Evolutionary conservation across 768 basidiomycete species (phyloP).

Genomic region (Tricholoma saponaceum): DNA sequence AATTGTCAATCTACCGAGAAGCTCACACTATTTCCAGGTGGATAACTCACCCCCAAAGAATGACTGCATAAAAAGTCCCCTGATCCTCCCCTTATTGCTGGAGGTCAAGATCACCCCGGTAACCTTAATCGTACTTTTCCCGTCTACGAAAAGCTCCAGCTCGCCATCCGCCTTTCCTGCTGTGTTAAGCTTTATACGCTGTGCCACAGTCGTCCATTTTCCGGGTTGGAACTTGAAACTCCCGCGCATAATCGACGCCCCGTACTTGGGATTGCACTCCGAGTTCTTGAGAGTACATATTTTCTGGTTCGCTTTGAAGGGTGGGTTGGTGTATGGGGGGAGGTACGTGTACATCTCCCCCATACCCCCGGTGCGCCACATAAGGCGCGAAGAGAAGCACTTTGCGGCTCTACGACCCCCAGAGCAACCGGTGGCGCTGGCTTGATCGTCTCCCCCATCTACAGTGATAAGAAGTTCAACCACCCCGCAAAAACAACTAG

Average conservation of each 20-base stretch:
- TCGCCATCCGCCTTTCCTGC: constrained; percentile 68
- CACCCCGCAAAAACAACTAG: background rate
- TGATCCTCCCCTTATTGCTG: constrained; percentile 44
- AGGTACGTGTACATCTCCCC: constrained; percentile 75
- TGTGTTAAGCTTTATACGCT: constrained; percentile 75
- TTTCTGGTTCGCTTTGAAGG: constrained; percentile 42
- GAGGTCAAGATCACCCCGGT: constrained; percentile 51
- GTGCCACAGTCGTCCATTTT: constrained; percentile 61
- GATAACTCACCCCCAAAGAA: constrained; percentile 63
- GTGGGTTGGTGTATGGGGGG: constrained; percentile 38
- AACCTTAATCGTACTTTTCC: constrained; percentile 59
- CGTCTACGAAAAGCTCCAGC: constrained; percentile 62
- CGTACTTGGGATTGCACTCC: constrained; percentile 59
- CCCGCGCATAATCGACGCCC: constrained; percentile 67
- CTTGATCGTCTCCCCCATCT: constrained; percentile 55
- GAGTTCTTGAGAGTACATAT: constrained; percentile 48
- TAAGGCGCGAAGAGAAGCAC: constrained; percentile 65
- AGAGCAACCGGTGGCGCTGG: constrained; percentile 50
- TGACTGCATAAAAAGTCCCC: constrained; percentile 72
- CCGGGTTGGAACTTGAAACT: constrained; percentile 61
- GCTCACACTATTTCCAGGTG: background rate
- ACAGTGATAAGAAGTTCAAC: constrained; percentile 2
- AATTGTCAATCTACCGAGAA: background rate
- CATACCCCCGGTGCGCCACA: constrained; percentile 59
- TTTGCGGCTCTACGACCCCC: constrained; percentile 53